phyloP scores from a whole-genome alignment of 441 rosid species.

The Gossypium gossypioides region DNA sequence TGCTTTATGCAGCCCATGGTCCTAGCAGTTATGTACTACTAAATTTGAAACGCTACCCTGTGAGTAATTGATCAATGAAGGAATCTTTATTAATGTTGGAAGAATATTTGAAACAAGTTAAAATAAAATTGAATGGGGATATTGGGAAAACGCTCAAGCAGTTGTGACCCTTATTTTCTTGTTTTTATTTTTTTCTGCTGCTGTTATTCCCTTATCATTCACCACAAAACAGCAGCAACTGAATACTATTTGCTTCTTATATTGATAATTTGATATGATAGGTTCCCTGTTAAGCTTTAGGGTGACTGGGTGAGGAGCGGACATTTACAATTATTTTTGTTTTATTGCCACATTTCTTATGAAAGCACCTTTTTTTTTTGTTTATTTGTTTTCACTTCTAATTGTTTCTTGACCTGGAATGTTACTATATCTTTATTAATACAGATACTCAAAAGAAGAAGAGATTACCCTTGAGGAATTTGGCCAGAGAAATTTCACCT shows the following conservation, averaged over 20 bases:
- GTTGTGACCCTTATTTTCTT: neutral
- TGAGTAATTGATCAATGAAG: neutral
- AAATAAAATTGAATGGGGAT: neutral
- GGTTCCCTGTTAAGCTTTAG: neutral
- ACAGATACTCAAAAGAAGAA: conserved; percentile 96
- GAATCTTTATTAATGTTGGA: neutral
- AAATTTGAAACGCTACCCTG: neutral
- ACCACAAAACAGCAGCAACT: neutral
- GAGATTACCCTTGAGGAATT: conserved; percentile 48
- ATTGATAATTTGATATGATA: neutral
- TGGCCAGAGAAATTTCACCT: conserved; percentile 54
- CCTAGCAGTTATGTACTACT: neutral
- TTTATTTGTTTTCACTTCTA: neutral
- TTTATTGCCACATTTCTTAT: neutral
- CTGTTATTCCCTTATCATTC: neutral
- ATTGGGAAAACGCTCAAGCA: neutral
- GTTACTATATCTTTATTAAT: conserved; percentile 1
- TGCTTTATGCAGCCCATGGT: neutral
- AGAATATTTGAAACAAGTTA: neutral
- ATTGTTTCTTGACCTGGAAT: neutral
- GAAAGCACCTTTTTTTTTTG: neutral
- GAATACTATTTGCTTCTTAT: neutral
- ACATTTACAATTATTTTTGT: neutral
- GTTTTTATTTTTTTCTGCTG: neutral
- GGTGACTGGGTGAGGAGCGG: neutral